Evolutionary conservation across 495 filamentous ascomycete genomes (phyloP).

Genomic region (Lasiosphaeria miniovina): DNA sequence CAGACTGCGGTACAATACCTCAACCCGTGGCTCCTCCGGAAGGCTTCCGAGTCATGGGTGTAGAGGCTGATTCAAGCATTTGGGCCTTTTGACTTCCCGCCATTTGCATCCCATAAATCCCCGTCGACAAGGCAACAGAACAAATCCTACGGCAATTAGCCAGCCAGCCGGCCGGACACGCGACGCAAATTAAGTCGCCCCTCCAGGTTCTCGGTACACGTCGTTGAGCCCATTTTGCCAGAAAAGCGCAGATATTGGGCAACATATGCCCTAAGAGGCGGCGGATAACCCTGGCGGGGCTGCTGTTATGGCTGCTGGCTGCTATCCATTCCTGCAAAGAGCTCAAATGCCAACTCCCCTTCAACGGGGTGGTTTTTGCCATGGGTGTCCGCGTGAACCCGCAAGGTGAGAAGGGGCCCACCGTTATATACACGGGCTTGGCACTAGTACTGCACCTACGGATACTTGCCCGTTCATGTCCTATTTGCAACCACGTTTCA

Average conservation of each 20-base stretch:
- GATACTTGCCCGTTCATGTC: too few species aligned
- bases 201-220: neutral
- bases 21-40: neutral
- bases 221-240: conserved; percentile 12
- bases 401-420: too few species aligned
- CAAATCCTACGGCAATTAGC: neutral
- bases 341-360: too few species aligned
- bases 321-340: neutral
- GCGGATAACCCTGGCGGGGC: too few species aligned
- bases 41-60: neutral
- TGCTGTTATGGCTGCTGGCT: neutral
- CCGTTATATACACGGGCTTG: too few species aligned
- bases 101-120: neutral
- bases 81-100: neutral
- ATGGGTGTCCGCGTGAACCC: too few species aligned
- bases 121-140: neutral
- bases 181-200: neutral
- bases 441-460: too few species aligned
- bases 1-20: neutral
- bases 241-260: conserved; percentile 17
- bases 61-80: conserved; percentile 1
- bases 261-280: neutral
- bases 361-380: too few species aligned
- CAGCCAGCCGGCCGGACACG: neutral
- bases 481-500: too few species aligned